Conservation (phyloP, 2,329 filamentous ascomycete genomes). For the Sarocladiaceae sp. region DNA sequence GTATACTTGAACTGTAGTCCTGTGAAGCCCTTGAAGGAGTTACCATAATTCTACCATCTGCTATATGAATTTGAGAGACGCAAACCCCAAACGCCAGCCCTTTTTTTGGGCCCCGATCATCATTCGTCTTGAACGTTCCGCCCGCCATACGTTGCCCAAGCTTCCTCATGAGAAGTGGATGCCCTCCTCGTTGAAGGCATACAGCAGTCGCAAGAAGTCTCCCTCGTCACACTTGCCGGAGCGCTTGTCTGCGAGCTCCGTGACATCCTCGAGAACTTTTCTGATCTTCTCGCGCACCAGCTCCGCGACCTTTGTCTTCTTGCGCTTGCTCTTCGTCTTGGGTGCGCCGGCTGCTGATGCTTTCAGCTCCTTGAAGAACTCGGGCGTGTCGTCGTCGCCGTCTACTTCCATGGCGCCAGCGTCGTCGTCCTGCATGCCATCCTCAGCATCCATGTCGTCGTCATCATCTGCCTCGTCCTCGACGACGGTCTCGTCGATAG, state of each 20-base stretch:
- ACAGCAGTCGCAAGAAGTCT: conserved; percentile 76
- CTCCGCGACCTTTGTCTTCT: conserved; percentile 72
- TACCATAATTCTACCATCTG: too few species aligned
- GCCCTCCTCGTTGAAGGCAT: conserved; percentile 82
- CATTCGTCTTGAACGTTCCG: too few species aligned
- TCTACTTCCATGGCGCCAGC: conserved; percentile 44
- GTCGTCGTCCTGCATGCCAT: conserved; percentile 30
- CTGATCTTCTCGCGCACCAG: conserved; percentile 82
- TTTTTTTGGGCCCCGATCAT: not conserved
- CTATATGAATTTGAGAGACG: not conserved
- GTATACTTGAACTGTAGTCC: too few species aligned
- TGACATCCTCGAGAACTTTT: conserved; percentile 75
- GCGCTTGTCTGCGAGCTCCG: conserved; percentile 72
- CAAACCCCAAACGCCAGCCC: not conserved
- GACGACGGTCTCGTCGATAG: conserved; percentile 61
- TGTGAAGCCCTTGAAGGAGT: too few species aligned
- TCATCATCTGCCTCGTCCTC: conserved; percentile 39
- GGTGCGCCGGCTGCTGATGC: conserved; percentile 28
- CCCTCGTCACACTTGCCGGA: conserved; percentile 86
- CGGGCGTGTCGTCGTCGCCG: conserved; percentile 66
- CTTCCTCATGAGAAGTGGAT: conserved; percentile 73
- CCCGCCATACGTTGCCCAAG: not conserved
- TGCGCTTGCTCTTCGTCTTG: conserved; percentile 64
- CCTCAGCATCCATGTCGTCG: conserved; percentile 29
- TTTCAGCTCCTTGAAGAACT: conserved; percentile 70